Evolutionary conservation across 371 early-diverging fungal species (phyloP).

Genomic region (Mortierella polycephala): DNA sequence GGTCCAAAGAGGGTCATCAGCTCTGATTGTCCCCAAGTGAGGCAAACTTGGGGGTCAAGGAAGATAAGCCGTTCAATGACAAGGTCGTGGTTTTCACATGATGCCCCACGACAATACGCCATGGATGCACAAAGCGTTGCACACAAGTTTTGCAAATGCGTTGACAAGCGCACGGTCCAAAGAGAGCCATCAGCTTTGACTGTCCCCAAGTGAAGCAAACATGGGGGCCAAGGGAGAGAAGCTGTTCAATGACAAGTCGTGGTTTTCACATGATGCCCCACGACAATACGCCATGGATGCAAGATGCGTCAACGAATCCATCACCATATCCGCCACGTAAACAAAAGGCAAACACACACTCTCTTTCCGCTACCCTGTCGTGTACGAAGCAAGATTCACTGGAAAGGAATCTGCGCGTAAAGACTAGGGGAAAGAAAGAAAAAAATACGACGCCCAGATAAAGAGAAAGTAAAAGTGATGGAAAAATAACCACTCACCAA

Average conservation of each 20-base stretch:
- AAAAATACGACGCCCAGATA: too few species aligned
- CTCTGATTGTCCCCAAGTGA: slow-evolving; percentile 24
- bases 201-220: slow-evolving; percentile 11
- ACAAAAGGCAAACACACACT: too few species aligned
- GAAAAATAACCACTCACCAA: too few species aligned
- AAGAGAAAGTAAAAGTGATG: too few species aligned
- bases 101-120: slow-evolving; percentile 11
- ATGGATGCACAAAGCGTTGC: too few species aligned
- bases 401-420: too few species aligned
- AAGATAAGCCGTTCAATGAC: slow-evolving; percentile 22
- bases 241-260: slow-evolving; percentile 23
- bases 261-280: slow-evolving; percentile 20
- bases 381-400: too few species aligned
- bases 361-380: too few species aligned
- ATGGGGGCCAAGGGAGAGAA: slow-evolving; percentile 27
- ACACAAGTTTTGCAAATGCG: too few species aligned
- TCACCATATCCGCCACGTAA: not conserved
- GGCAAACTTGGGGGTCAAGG: slow-evolving; percentile 20
- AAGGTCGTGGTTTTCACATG: slow-evolving; percentile 26
- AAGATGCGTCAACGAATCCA: slow-evolving; percentile 8
- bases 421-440: too few species aligned
- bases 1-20: slow-evolving; percentile 19
- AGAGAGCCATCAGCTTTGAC: slow-evolving; percentile 25
- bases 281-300: slow-evolving; percentile 14
- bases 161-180: slow-evolving; percentile 32